A percentile compares a stretch with the other conserved stretches of the same genome.
phyloP scores from a whole-genome alignment of 495 filamentous ascomycete genomes.

The Penicillium pulvis region DNA sequence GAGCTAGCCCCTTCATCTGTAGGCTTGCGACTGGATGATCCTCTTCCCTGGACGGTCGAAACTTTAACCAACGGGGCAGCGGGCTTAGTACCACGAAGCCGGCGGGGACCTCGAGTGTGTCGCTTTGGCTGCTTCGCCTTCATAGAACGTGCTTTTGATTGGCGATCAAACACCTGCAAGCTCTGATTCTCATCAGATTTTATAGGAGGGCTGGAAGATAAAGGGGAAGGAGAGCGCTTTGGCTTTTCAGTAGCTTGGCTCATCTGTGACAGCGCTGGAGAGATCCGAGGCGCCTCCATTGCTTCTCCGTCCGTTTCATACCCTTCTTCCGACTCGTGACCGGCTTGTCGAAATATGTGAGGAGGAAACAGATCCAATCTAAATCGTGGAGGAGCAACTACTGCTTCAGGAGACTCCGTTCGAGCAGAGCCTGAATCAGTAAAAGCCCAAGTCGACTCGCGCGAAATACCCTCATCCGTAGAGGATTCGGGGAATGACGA shows the following conservation, averaged over 20 bases:
- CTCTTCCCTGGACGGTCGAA: constrained; percentile 34
- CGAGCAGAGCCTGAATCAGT: constrained; percentile 30
- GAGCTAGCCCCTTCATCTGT: constrained; percentile 21
- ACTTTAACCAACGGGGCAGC: constrained; percentile 38
- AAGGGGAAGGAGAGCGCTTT: constrained; percentile 27
- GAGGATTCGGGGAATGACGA: constrained; percentile 46
- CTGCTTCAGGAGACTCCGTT: constrained; percentile 40
- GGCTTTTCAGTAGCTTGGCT: constrained; percentile 38
- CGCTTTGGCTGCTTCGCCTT: constrained; percentile 18
- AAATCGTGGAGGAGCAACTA: constrained; percentile 27
- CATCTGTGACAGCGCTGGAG: constrained; percentile 38
- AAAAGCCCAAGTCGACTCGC: constrained; percentile 37
- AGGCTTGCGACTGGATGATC: constrained; percentile 34
- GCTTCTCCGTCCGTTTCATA: constrained; percentile 50
- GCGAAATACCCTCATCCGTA: constrained; percentile 36
- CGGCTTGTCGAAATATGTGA: constrained; percentile 38
- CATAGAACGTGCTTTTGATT: constrained; percentile 19
- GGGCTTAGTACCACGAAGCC: constrained; percentile 35
- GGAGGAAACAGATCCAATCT: constrained; percentile 40
- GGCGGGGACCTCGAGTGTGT: constrained; percentile 28
- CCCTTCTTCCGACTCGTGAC: constrained; percentile 37
- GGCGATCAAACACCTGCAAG: constrained; percentile 44
- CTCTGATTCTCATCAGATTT: constrained; percentile 27
- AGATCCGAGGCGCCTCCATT: constrained; percentile 22
- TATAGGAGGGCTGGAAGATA: constrained; percentile 28